Base-by-base conservation (phyloP, 2,329 filamentous ascomycete species). In the Aspergillus pseudoterreus region DNA sequence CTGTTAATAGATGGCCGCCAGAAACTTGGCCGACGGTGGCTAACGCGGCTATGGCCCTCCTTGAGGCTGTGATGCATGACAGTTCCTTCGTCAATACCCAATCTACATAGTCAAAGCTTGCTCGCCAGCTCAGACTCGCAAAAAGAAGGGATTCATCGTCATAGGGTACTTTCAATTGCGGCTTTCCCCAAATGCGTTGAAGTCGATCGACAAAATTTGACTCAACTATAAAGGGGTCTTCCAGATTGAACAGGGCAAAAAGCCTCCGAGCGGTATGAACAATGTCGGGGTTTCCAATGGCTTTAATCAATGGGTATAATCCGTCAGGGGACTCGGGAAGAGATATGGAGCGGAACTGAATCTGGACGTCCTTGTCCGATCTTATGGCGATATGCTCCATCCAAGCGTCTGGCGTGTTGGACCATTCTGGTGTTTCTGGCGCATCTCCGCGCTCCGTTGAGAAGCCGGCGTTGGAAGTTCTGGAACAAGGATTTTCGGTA, bases 21-120 rank as follows among this genome's bases (percentile, higher is more conserved):
- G 39, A 12, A 19, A 21, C 19, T 12, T 21, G n/a, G 17, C 39
- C 39, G 19, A 43, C n/a, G 17, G 21, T 27, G 17, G 43, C 19
- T 30, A 51, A 47, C n/a, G 27, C 44, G 19, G 22, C 35, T n/a
- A 51, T 51, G 35, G 49, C 49, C 5, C 4, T 21, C 21, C 19
- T 8, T 30, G 49, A 47, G 30, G 44, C 49, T 14, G 49, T 51
- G 33, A 51, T 51, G 14, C 49, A 51, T 24, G 49, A 32, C 12
- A 51, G 19, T n/a, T 51, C 43, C 11, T 47, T 47, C 3, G 14
- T 47, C 19, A 51, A n/a, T 1, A 11, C 30, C 49, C 49, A 51
- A 6, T 30, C 17, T 24, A 9, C 24, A 22, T 51, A 45, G 38
- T 51, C 49, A 38, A 51, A 43, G 17, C 30, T 47, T 17, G 49